Conservation (phyloP, 192 early-diverging fungal genomes). For the Dissophora globulifera region DNA sequence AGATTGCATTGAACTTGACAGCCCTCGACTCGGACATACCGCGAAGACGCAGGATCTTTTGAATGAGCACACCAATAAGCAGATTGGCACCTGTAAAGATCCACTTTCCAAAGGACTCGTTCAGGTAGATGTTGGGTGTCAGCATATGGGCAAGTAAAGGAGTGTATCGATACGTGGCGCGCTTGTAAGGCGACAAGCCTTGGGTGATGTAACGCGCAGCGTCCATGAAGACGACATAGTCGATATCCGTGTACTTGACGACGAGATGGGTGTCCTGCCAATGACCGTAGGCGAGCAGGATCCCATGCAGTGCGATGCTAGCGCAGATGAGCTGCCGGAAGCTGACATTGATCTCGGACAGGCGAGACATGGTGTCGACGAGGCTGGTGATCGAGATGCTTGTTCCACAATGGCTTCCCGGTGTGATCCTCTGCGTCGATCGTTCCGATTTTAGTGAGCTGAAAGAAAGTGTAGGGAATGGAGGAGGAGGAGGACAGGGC, state of each 20-base stretch:
- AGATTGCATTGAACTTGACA: conserved; percentile 70
- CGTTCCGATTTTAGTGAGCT: too few relatives aligned
- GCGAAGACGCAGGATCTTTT: conserved; percentile 61
- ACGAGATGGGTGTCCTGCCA: conserved; percentile 88
- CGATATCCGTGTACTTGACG: conserved; percentile 99
- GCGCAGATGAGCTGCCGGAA: conserved; percentile 43
- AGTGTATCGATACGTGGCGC: conserved; percentile 97
- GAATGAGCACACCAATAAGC: conserved; percentile 77
- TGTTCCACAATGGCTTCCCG: too few relatives aligned
- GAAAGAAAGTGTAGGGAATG: too few relatives aligned
- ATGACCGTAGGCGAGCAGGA: conserved; percentile 83
- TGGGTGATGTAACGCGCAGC: conserved; percentile 82
- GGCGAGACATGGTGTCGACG: conserved; percentile 9
- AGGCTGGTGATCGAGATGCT: too few relatives aligned
- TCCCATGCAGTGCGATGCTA: conserved; percentile 28
- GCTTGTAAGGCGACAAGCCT: conserved; percentile 84
- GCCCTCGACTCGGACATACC: conserved; percentile 63
- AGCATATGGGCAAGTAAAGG: conserved; percentile 92
- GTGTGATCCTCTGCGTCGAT: too few relatives aligned
- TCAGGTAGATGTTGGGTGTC: conserved; percentile 82
- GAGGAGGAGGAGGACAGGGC: too few relatives aligned
- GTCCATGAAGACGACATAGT: conserved; percentile 97
- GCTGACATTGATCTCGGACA: conserved; percentile 22
- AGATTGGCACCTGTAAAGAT: conserved; percentile 90
- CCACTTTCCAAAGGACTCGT: conserved; percentile 87